Evolutionary conservation across 495 filamentous ascomycete species (phyloP).

Genomic region (Penicillium psychrofluorescens): DNA sequence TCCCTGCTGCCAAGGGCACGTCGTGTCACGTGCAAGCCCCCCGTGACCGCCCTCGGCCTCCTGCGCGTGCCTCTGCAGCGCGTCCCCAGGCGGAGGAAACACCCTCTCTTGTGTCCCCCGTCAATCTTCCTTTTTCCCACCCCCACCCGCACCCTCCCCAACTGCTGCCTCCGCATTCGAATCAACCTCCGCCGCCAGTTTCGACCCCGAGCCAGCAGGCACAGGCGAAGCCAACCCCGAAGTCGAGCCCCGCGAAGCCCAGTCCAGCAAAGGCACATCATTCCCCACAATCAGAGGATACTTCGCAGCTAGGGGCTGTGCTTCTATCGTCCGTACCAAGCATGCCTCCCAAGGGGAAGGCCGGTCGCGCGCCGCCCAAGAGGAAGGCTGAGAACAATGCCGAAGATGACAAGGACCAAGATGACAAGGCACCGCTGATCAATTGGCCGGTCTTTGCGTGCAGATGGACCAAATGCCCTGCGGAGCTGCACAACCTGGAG

Average conservation of each 20-base stretch:
- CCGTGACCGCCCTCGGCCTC: conserved; percentile 2
- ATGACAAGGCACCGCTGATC: neutral
- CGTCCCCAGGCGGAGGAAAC: neutral
- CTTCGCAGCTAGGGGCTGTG: conserved; percentile 5
- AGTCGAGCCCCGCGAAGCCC: neutral
- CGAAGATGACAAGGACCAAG: neutral
- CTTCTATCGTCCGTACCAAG: conserved; percentile 5
- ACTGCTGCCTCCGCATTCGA: too few species aligned
- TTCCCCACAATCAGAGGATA: neutral
- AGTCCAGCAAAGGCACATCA: neutral
- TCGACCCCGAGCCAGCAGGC: too few species aligned
- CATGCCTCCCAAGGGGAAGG: conserved; percentile 8
- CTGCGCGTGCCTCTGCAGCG: neutral
- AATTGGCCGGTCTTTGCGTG: conserved; percentile 49
- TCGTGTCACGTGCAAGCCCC: neutral
- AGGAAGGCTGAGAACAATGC: conserved; percentile 7
- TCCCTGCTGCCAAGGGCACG: neutral
- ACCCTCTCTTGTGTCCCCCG: too few species aligned
- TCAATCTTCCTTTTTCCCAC: neutral
- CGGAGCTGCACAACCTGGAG: conserved; percentile 67
- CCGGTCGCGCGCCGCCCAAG: conserved; percentile 5
- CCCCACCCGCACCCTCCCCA: neutral
- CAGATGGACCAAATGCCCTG: conserved; percentile 56
- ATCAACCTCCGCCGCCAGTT: too few species aligned
- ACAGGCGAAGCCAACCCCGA: neutral